Percentiles rank a stretch among this genome's conserved stretches.
Evolutionary conservation across 805 yeast species (phyloP).

Genomic region (Vanderwaltozyma verrucispora): DNA sequence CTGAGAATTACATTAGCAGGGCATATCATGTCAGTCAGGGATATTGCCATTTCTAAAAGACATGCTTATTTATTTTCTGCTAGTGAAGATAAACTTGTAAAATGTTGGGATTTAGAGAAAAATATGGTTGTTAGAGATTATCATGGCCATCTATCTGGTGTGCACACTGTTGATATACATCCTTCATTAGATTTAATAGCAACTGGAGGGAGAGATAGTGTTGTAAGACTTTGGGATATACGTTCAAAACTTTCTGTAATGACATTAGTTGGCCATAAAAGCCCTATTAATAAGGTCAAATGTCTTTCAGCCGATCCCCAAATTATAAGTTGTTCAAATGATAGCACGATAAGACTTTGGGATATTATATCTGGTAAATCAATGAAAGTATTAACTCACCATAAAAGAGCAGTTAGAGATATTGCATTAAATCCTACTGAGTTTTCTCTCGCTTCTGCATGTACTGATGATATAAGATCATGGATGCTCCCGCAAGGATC

Average conservation of each 20-base stretch:
- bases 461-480: slow-evolving; percentile 70
- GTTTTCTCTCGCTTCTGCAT: slow-evolving; percentile 68
- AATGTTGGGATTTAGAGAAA: slow-evolving; percentile 93
- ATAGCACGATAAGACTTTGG: slow-evolving; percentile 82
- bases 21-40: slow-evolving; percentile 82
- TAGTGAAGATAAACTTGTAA: slow-evolving; percentile 84
- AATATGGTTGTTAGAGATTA: slow-evolving; percentile 75
- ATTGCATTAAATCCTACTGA: slow-evolving; percentile 59
- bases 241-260: slow-evolving; percentile 66
- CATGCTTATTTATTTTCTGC: slow-evolving; percentile 88
- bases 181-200: slow-evolving; percentile 76
- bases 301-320: slow-evolving; percentile 77
- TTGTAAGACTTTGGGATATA: slow-evolving; percentile 89
- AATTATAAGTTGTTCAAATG: slow-evolving; percentile 71
- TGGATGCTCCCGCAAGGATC: slow-evolving; percentile 78
- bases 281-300: slow-evolving; percentile 58
- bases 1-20: slow-evolving; percentile 75
- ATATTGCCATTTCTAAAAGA: slow-evolving; percentile 56
- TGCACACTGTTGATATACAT: slow-evolving; percentile 73
- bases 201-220: slow-evolving; percentile 84
- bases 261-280: slow-evolving; percentile 73
- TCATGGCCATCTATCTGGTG: slow-evolving; percentile 90
- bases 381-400: slow-evolving; percentile 68
- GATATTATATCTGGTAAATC: slow-evolving; percentile 71
- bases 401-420: slow-evolving; percentile 69